Evolutionary conservation across 1,139 yeast species (phyloP).

Genomic region (Sugiyamaella sp.): DNA sequence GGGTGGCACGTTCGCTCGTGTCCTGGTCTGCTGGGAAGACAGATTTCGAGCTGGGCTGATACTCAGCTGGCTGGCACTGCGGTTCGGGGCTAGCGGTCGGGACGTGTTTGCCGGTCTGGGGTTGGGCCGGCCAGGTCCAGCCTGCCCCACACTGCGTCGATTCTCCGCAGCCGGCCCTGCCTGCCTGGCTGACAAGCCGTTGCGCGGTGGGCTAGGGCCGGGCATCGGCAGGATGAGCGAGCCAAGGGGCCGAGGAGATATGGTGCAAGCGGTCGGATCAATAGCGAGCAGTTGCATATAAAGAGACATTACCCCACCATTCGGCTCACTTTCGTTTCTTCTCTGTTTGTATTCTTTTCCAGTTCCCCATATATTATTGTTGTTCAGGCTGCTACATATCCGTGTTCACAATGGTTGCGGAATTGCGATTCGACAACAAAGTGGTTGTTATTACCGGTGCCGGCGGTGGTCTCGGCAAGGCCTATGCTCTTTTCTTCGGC

Average conservation of each 20-base stretch:
- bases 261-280: slow-evolving; percentile 1
- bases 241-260: background rate
- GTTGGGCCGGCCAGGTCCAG: background rate
- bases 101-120: no score
- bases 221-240: background rate
- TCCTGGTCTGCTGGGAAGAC: no score
- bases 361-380: background rate
- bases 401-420: slow-evolving; percentile 20
- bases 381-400: background rate
- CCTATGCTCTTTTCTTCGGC: slow-evolving; percentile 86
- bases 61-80: no score
- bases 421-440: slow-evolving; percentile 64
- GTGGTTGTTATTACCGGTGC: slow-evolving; percentile 96
- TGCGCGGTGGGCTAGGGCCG: background rate
- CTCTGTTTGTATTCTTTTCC: background rate
- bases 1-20: no score
- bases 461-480: slow-evolving; percentile 94
- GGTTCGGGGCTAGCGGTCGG: no score
- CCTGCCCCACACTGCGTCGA: background rate
- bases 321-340: background rate
- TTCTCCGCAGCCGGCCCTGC: slow-evolving; percentile 1
- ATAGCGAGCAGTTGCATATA: background rate
- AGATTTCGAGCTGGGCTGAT: no score
- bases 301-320: slow-evolving; percentile 1
- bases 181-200: no score